phyloP scores from a whole-genome alignment of 1,139 yeast species.

The Yamadazyma conglobata region DNA sequence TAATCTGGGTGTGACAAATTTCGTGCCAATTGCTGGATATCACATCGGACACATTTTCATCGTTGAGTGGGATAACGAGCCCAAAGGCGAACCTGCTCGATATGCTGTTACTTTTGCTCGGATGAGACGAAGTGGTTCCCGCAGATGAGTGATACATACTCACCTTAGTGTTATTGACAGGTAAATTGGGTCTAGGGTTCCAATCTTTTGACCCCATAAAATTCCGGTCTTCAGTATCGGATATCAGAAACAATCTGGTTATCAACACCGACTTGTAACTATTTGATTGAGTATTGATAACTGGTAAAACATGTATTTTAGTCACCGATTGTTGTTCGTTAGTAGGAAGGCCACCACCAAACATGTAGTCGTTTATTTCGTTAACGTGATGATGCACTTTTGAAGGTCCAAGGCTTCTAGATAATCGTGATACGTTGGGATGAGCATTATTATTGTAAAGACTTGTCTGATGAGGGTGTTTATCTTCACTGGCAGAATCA shows the following conservation, averaged over 20 bases:
- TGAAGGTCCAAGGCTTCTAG: conserved; percentile 18
- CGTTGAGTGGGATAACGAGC: conserved; percentile 43
- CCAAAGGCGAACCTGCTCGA: conserved; percentile 48
- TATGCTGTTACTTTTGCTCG: conserved; percentile 13
- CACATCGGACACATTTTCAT: conserved; percentile 34
- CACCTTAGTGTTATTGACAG: conserved; percentile 21
- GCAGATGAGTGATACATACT: conserved; percentile 2
- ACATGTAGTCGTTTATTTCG: conserved; percentile 51
- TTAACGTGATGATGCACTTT: conserved; percentile 37
- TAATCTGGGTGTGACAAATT: conserved; percentile 36
- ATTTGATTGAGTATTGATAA: conserved; percentile 30
- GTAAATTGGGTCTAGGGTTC: conserved; percentile 35
- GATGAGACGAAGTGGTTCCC: neutral
- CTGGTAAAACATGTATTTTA: conserved; percentile 48
- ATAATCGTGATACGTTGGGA: neutral
- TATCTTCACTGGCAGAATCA: conserved; percentile 36
- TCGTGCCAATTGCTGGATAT: conserved; percentile 50
- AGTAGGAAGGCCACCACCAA: conserved; percentile 55
- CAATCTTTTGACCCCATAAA: conserved; percentile 16
- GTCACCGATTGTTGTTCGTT: conserved; percentile 45
- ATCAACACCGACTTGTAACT: conserved; percentile 37
- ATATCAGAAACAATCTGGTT: conserved; percentile 44
- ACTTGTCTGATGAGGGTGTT: too few species aligned
- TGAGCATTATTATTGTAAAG: too few species aligned
- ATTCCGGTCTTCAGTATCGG: conserved; percentile 23